Base-by-base conservation (phyloP, 1,284 basidiomycete genomes). In the Leccinum solheimii region DNA sequence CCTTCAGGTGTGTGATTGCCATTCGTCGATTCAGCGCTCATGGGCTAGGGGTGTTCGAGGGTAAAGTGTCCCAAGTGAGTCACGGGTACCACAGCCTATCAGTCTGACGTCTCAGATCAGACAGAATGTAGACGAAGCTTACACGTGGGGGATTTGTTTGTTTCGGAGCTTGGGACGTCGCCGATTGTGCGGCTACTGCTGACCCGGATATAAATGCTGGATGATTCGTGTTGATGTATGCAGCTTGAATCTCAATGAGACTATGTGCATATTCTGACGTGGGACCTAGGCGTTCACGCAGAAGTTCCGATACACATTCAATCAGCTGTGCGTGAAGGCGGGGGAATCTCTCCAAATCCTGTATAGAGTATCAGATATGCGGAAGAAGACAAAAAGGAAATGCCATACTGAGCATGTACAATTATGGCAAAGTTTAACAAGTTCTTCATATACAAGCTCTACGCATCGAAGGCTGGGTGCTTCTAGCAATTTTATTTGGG, bases 351-450 rank as follows among this genome's bases (percentile, higher is more conserved):
- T 96, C 91, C n/a, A 99, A 82, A 77, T 98, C 97, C 93, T 96
- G 71, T 3, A 53, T 43, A 40, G 1, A 32, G 56, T 52, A 52
- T 68, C 40, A 64, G 62, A 57, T 26, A 64, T 36, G 56, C 34
- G 38, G 32, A 43, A 55, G 36, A 45, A 40, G 53, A 30, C 50
- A 56, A 56, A 7, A 14, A 40, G n/a, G 34, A 57, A 38, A 79
- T 85, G 26, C 38, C 64, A 72, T 70, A 96, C 94, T 57, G 86
- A 76, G 72, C 90, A 92, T 8, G 96, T 97, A 79, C 96, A 98
- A 74, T 97, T 98, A 77, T 99, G 97, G 77, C 97, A 99, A 64
- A 99, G 97, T 83, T 98, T 98, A 72, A 99, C 98, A 58, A 99
- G 81, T 77, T 99, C 97, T 76, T 99, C 97, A 75, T 99, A 99